Evolutionary conservation across 2,329 filamentous ascomycete genomes (phyloP).

Genomic region (Dichotomopilus funicola): DNA sequence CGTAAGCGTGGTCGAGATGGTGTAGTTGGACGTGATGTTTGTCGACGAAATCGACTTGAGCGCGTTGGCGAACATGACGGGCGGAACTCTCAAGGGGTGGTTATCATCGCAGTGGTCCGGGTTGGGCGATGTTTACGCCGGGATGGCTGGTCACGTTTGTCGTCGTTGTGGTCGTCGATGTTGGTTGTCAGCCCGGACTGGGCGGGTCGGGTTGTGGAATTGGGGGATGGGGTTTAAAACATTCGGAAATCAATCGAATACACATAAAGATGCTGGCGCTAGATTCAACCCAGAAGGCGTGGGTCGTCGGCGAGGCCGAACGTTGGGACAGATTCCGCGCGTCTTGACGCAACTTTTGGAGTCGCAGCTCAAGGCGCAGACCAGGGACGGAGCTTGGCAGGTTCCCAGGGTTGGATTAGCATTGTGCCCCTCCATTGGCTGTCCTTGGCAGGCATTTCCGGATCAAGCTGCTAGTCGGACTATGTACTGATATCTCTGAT

Average conservation of each 20-base stretch:
- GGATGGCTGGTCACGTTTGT: not conserved
- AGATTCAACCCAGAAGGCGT: no score
- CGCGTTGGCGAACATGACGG: slow-evolving; percentile 81
- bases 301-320: no score
- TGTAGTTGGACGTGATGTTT: slow-evolving; percentile 90
- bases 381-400: no score
- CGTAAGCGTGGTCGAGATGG: slow-evolving; percentile 67
- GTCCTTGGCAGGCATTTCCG: not conserved
- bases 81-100: not conserved
- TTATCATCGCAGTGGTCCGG: slow-evolving; percentile 13
- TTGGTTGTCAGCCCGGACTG: not conserved
- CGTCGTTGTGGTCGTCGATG: not conserved
- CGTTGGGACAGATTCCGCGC: no score
- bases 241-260: no score
- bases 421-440: not conserved
- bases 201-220: no score
- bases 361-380: no score
- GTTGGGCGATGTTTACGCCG: slow-evolving; percentile 1
- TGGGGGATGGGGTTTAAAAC: no score
- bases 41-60: slow-evolving; percentile 86
- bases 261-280: no score
- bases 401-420: not conserved
- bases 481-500: not conserved
- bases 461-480: not conserved
- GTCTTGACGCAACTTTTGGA: no score